Evolutionary conservation across 202 grass and related monocot species (phyloP), one percentile per base, ranked within the genome.

Genomic region (Carex sylvatica): DNA sequence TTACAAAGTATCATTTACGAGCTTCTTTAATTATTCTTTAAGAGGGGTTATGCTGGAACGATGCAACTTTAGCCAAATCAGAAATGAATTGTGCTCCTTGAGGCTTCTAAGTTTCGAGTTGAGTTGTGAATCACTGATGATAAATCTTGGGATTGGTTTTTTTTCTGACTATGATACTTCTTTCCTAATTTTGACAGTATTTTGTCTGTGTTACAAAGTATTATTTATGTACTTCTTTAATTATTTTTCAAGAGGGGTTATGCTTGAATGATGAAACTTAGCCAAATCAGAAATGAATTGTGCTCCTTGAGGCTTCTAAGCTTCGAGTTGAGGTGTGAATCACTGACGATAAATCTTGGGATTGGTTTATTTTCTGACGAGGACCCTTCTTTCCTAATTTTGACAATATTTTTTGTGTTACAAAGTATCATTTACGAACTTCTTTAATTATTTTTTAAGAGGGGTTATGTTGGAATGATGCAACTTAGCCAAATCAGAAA

Each of bases 31-130:
- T n/a, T n/a, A n/a, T n/a, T n/a, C n/a, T n/a, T n/a, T n/a, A n/a
- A n/a, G n/a, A n/a, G n/a, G n/a, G n/a, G n/a, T n/a, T n/a, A n/a
- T n/a, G n/a, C n/a, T n/a, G n/a, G n/a, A n/a, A n/a, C n/a, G n/a
- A n/a, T n/a, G n/a, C n/a, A n/a, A n/a, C n/a, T n/a, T 85, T 97
- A 94, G 86, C 91, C 89, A 94, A 97, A 94, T 93, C 89, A 69
- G 83, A 97, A 47, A 58, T 85, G 65, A 59, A 84, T 49, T 66
- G 88, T 89, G 88, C 90, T 97, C 94, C 87, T 91, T 84, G 78
- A 76, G 47, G 77, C 82, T 63, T 84, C 46, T 69, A 61, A 86
- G 59, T 76, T 61, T 86, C 13, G 5, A 68, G 63, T 86, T 66
- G 79, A 82, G 55, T 62, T 55, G 64, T 10, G 3, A n/a, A 82